Conservation (phyloP, 352 stramenopile species). For the Aphanomyces stellatus region DNA sequence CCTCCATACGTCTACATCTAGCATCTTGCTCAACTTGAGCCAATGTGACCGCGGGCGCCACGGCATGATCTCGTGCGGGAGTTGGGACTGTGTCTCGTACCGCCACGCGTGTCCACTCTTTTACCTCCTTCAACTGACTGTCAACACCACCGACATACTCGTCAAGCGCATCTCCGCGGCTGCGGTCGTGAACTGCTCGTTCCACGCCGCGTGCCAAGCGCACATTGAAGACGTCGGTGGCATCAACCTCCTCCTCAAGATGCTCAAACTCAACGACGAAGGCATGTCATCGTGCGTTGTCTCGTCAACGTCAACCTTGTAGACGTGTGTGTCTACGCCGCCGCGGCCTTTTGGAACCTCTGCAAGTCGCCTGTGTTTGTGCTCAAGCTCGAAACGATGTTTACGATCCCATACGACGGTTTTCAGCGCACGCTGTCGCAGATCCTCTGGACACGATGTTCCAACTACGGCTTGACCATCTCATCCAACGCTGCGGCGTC, state of each 20-base stretch:
- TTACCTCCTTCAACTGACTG: constrained; percentile 34
- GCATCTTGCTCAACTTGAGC: constrained; percentile 55
- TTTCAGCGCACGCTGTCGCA: constrained; percentile 47
- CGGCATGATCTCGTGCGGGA: constrained; percentile 56
- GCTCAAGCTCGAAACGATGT: constrained; percentile 67
- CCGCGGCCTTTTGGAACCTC: constrained; percentile 56
- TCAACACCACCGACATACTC: constrained; percentile 24
- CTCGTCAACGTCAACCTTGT: not conserved
- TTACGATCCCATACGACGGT: constrained; percentile 46
- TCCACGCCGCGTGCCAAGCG: constrained; percentile 60
- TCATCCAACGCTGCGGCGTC: constrained; percentile 34
- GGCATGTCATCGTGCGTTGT: constrained; percentile 20
- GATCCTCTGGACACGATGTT: constrained; percentile 38
- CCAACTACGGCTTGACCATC: constrained; percentile 36
- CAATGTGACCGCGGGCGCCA: constrained; percentile 40
- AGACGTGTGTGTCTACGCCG: constrained; percentile 41
- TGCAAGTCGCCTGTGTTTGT: constrained; percentile 51
- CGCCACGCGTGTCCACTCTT: constrained; percentile 58
- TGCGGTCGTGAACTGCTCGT: constrained; percentile 50
- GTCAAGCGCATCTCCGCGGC: constrained; percentile 40
- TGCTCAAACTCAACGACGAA: constrained; percentile 36
- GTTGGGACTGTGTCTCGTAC: constrained; percentile 61
- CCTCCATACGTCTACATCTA: constrained; percentile 17
- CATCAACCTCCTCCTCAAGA: constrained; percentile 34
- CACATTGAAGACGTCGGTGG: constrained; percentile 48